Conservation (phyloP, 2,329 filamentous ascomycete genomes). For the Ophiostoma triangulosporum region DNA sequence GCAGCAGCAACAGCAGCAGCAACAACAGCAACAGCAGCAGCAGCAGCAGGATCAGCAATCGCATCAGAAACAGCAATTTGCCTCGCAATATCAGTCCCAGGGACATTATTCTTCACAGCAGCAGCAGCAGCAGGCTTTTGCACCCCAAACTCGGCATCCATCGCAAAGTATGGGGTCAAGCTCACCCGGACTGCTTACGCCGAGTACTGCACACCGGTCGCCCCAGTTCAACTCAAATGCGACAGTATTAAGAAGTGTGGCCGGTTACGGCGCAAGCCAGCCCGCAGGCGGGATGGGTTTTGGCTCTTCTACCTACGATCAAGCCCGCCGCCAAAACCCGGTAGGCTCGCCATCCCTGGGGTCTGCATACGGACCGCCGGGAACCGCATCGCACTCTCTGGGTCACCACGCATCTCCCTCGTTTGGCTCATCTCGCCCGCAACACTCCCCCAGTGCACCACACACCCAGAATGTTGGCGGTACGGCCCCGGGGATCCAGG, state of each 20-base stretch:
- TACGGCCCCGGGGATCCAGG: constrained; percentile 12
- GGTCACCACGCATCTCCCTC: constrained; percentile 12
- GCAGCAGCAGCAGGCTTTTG: constrained; percentile 16
- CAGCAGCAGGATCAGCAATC: constrained; percentile 13
- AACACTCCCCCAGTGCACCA: constrained; percentile 11
- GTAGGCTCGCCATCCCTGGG: constrained; percentile 11
- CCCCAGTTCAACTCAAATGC: constrained; percentile 10
- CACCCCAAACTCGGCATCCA: constrained; percentile 14
- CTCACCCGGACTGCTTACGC: constrained; percentile 10
- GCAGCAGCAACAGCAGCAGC: constrained; percentile 12
- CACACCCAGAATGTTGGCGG: constrained; percentile 5
- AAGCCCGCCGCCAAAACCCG: constrained; percentile 9
- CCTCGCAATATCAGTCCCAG: constrained; percentile 12
- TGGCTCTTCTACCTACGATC: constrained; percentile 10
- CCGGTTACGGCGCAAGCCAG: constrained; percentile 4
- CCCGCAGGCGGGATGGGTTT: constrained; percentile 9
- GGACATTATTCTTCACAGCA: constrained; percentile 1
- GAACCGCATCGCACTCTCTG: constrained; percentile 2
- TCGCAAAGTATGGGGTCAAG: constrained; percentile 11
- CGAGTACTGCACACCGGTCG: constrained; percentile 9
- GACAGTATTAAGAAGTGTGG: not conserved
- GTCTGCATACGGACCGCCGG: constrained; percentile 7
- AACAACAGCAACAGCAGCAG: constrained; percentile 6
- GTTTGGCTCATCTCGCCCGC: constrained; percentile 12
- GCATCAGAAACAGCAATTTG: constrained; percentile 16